Conservation (phyloP, 768 basidiomycete genomes). For the Tephrocybe rancida region DNA sequence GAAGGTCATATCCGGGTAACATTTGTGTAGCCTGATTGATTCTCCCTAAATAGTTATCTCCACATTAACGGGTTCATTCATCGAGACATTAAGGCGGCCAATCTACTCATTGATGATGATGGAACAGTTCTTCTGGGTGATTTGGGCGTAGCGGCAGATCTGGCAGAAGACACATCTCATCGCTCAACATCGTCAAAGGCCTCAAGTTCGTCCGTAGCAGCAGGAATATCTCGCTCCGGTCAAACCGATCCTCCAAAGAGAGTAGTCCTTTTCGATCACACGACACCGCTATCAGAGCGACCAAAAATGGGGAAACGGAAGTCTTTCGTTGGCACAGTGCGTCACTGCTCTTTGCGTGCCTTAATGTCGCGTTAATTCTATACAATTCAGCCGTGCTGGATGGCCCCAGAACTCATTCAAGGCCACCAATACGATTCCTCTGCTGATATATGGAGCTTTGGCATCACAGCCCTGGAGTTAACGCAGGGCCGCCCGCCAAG, state of each 20-base stretch:
- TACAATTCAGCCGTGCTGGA: constrained; percentile 96
- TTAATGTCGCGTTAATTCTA: too few relatives aligned
- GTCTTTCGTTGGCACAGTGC: constrained; percentile 89
- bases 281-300: constrained; percentile 27
- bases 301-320: constrained; percentile 75
- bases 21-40: constrained; percentile 3
- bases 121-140: constrained; percentile 91
- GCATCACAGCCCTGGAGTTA: constrained; percentile 92
- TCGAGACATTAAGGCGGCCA: constrained; percentile 92
- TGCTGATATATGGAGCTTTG: constrained; percentile 96
- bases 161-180: constrained; percentile 63
- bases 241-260: constrained; percentile 24
- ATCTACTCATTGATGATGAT: constrained; percentile 88
- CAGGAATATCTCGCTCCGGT: constrained; percentile 27
- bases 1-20: background rate
- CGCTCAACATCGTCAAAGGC: constrained; percentile 21
- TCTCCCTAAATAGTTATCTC: constrained; percentile 61
- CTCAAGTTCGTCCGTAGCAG: constrained; percentile 31
- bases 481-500: constrained; percentile 87
- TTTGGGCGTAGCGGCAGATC: constrained; percentile 87
- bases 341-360: constrained; percentile 21
- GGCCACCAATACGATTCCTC: constrained; percentile 82
- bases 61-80: constrained; percentile 92
- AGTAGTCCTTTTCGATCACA: constrained; percentile 36
- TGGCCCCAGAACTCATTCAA: constrained; percentile 93